Base-by-base conservation (phyloP, 768 basidiomycete genomes). In the Hortiboletus campestris region DNA sequence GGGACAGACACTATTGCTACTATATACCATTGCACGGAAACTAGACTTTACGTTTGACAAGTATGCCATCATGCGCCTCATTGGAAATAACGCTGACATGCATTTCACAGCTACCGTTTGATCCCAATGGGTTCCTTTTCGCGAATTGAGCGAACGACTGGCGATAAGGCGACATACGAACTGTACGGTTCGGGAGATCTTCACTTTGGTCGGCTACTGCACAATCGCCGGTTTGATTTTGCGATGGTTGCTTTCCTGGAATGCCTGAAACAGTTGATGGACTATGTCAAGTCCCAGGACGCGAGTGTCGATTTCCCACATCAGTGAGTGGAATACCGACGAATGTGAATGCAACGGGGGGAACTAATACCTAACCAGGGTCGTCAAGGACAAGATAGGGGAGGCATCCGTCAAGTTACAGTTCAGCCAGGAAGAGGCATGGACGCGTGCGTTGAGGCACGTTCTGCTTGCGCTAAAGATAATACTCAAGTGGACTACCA, bases 161-260 rank as follows among this genome's bases (percentile, higher is more conserved):
- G 89, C 6, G 91, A 93, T 67, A 92, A 92, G 72, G 81, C 87
- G 19, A 81, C 81, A 2, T 95, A 95, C 62, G 97, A 98, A 67
- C 75, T 99, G 46, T 95, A 97, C 66, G 95, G 94, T 12, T 97
- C 95, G 4, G 93, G 95, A 10, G 96, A 98, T 70, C 74, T 97
- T 20, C 88, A 94, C 60, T 78, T 96, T 51, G 89, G 91, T 2
- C 85, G 95, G 32, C 69, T 98, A 16, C 76, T 98, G 38, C 96
- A 98, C 64, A 98, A 98, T 66, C 85, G 95, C 39, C 84, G 96
- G 17, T 99, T 98, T 72, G 95, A 98, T 72, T 82, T 89, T 59
- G 96, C 89, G 2, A 95, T 98, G 91, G 93, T 96, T 12, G 91
- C 93, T 11, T 93, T 98, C 66, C 79, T 99, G 41, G 97, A 98